A percentile compares a stretch with the other conserved stretches of the same genome.
Evolutionary conservation across 1,139 yeast species (phyloP).

Genomic region (Geotrichum restrictum): DNA sequence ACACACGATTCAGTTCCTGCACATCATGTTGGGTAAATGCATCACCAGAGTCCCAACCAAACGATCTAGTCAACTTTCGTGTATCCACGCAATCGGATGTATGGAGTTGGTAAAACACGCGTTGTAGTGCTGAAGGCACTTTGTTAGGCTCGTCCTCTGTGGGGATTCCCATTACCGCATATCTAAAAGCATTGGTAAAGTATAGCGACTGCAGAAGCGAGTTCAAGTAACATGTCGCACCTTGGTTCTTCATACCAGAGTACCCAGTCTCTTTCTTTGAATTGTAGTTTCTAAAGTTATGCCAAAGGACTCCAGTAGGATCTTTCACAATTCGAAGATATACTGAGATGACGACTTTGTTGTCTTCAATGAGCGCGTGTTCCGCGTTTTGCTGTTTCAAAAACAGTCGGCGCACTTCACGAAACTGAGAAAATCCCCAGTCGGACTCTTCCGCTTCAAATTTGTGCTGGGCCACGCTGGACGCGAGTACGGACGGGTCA

Average conservation of each 20-base stretch:
- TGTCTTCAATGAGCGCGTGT: conserved; percentile 51
- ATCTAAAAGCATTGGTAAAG: conserved; percentile 77
- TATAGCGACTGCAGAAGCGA: conserved; percentile 86
- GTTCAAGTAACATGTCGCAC: conserved; percentile 95
- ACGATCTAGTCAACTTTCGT: conserved; percentile 77
- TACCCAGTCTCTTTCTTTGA: conserved; percentile 84
- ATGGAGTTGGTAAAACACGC: conserved; percentile 75
- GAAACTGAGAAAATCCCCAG: conserved; percentile 90
- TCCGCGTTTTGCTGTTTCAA: conserved; percentile 27
- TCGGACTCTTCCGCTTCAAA: conserved; percentile 72
- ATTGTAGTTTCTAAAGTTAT: conserved; percentile 76
- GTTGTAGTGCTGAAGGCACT: conserved; percentile 81
- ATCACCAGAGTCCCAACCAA: conserved; percentile 96
- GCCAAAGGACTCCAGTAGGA: conserved; percentile 93
- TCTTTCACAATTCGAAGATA: conserved; percentile 77
- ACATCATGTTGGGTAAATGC: conserved; percentile 98
- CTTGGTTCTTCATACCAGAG: conserved; percentile 92
- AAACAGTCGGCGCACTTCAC: conserved; percentile 53
- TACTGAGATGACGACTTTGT: conserved; percentile 66
- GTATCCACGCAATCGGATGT: conserved; percentile 82
- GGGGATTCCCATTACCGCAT: conserved; percentile 85
- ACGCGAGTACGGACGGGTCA: conserved; percentile 56
- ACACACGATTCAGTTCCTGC: conserved; percentile 88
- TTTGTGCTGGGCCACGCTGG: conserved; percentile 73
- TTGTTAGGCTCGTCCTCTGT: conserved; percentile 55